Base-by-base conservation (phyloP, 1,139 yeast genomes). In the Kodamaea alishanica region DNA sequence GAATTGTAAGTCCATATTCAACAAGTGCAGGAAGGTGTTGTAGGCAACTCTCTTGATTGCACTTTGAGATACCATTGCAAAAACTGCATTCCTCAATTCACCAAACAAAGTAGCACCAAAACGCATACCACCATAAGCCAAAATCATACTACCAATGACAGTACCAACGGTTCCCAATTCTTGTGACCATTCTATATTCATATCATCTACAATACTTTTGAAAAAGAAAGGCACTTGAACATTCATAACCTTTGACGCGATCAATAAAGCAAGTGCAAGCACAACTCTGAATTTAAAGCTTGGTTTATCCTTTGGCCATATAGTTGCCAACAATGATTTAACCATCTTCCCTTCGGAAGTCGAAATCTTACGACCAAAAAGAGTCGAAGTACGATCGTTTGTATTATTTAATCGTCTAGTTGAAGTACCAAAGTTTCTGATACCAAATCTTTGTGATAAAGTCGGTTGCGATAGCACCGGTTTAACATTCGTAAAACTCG, bases 181-280 rank as follows among this genome's bases (percentile, higher is more conserved):
- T 6, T 67, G 61, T 3, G 77, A 66, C 95, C 96, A 87, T 53
- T 89, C 96, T 12, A 90, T 75, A 55, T 92, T 92, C 97, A 92
- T 90, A 10, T 81, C 78, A 63, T 92, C 98, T 34, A 92, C 81
- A 38, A 89, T 90, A 33, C 77, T 75, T 56, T 92, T 94, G 73
- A 92, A 92, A 61, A 79, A 88, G 55, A 92, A 90, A 0, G 99
- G 99, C 4, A 92, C 98, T 58, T 92, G 96, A 5, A 92, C 96
- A 58, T 90, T 94, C 33, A 92, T 68, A 6, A 92, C 55, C 58
- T 92, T 92, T 24, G 97, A 85, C 0, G 81, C 81, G 6, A 94
- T 75, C 46, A 92, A 72, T 39, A 92, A 63, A 0, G 81, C 54
- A 24, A 92, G 58, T 0, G 98, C 97, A 6, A 84, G 50, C 0